phyloP scores from a whole-genome alignment of 1,284 basidiomycete species.

The Phenoliferia sp. region DNA sequence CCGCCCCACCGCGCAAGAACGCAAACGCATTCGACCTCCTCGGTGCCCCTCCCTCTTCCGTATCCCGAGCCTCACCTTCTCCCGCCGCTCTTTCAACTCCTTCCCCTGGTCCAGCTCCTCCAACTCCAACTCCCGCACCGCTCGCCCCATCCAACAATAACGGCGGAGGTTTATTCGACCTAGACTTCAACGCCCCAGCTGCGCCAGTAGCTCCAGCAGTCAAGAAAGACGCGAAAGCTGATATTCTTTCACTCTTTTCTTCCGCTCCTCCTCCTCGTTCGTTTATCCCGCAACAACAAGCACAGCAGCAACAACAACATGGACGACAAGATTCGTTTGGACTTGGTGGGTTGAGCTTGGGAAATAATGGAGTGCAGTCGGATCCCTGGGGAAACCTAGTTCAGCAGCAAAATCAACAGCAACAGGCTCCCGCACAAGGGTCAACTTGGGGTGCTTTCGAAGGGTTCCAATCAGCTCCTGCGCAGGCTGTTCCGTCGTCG shows the following conservation, averaged over 20 bases:
- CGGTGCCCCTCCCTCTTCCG: conserved; percentile 13
- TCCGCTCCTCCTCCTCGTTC: conserved; percentile 41
- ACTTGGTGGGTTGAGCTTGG: conserved; percentile 11
- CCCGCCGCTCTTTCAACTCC: conserved; percentile 29
- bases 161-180: conserved; percentile 75
- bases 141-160: conserved; percentile 39
- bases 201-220: conserved; percentile 42
- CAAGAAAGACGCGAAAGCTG: conserved; percentile 70
- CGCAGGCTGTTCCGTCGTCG: too few relatives aligned
- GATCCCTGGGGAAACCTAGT: background rate
- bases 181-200: conserved; percentile 68
- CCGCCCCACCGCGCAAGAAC: conserved; percentile 7
- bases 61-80: conserved; percentile 16
- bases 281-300: background rate
- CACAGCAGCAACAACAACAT: conserved; percentile 2
- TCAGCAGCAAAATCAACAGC: background rate
- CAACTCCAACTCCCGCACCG: conserved; percentile 28
- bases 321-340: background rate
- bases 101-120: conserved; percentile 29
- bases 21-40: conserved; percentile 26
- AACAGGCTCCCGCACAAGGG: background rate
- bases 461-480: background rate
- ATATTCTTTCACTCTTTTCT: conserved; percentile 83
- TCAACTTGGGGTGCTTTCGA: conserved; percentile 12
- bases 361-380: background rate